Base-by-base conservation (phyloP, 139 green algal species). In the Monoraphidium neglectum region DNA sequence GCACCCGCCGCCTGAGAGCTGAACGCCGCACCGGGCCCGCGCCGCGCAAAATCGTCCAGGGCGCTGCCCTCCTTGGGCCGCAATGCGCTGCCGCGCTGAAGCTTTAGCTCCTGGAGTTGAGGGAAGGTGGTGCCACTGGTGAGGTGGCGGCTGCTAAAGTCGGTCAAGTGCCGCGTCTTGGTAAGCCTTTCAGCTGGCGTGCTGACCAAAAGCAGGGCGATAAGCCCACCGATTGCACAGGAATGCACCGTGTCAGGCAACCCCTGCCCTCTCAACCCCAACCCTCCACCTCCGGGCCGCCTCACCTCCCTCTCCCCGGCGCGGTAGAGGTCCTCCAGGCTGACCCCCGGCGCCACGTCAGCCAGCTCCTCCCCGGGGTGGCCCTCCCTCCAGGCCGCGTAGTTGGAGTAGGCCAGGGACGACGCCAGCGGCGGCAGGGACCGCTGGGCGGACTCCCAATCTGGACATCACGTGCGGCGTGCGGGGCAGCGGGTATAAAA, bases 331-430 rank as follows among this genome's bases (percentile, higher is more conserved):
- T 84, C 67, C 30, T 70, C 53, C 15, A 84, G 66, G 38, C 61
- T 74, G 28, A 84, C 79, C 30, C 72, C 72, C 1, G 60, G 72
- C 3, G 60, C 60, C 18, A 77, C 60, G 18, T 77, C 18, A 1
- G 79, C 72, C 51, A 69, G 59, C 46, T 46, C 36, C 32, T 61
- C 13, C 2, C 67, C 79, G 30, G 66, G 60, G 47, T 77, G 72
- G 40, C 73, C 54, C 38, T 65, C 49, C 32, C 60, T 57, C 79
- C 79, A 84, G n/a, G 30, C 40, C 46, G 35, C 56, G 67, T 70
- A 68, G 73, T 84, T 84, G 60, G 56, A 56, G 57, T 80, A 80
- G n/a, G 79, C 79, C 46, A 84, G 67, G 2, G 72, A 80, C 66
- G 49, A 57, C 5, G 79, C 79, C 26, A 80, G 67, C 21, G 54